Evolutionary conservation across 2,329 filamentous ascomycete genomes (phyloP).

Genomic region (Pleomassaria siparia): DNA sequence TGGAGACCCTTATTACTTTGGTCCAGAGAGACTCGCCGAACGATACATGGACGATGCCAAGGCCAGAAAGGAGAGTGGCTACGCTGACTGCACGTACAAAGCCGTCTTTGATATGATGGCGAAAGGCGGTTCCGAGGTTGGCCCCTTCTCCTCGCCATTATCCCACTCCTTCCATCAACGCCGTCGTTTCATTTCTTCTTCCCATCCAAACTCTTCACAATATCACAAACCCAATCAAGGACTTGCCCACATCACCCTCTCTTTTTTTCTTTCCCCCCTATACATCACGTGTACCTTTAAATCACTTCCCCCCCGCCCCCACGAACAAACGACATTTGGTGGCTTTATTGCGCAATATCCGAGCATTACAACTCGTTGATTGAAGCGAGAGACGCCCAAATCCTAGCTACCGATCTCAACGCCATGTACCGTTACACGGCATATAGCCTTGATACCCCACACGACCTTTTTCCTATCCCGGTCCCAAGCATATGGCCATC

Average conservation of each 20-base stretch:
- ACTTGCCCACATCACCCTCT: conserved; percentile 6
- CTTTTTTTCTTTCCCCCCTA: conserved; percentile 15
- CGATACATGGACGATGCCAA: conserved; percentile 74
- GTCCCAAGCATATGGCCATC: too few species aligned
- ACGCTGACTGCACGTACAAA: conserved; percentile 69
- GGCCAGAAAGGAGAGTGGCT: conserved; percentile 60
- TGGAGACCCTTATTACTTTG: conserved; percentile 94
- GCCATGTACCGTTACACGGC: conserved; percentile 6
- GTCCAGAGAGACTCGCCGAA: conserved; percentile 80
- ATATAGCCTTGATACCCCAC: not conserved
- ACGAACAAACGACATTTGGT: conserved; percentile 20
- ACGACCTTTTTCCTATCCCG: not conserved
- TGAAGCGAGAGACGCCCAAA: conserved; percentile 2
- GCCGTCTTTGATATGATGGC: conserved; percentile 78
- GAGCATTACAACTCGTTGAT: conserved; percentile 17
- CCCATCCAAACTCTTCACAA: conserved; percentile 6
- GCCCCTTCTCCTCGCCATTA: conserved; percentile 30
- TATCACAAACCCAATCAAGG: conserved; percentile 13
- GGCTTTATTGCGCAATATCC: conserved; percentile 23
- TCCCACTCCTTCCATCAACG: not conserved
- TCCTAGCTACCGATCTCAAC: conserved; percentile 3
- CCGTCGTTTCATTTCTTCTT: conserved; percentile 1
- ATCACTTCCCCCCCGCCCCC: conserved; percentile 12
- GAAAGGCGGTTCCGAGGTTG: conserved; percentile 71
- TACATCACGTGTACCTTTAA: conserved; percentile 14